Conservation (phyloP, 352 stramenopile genomes). For the Globisporangium spinosum region DNA sequence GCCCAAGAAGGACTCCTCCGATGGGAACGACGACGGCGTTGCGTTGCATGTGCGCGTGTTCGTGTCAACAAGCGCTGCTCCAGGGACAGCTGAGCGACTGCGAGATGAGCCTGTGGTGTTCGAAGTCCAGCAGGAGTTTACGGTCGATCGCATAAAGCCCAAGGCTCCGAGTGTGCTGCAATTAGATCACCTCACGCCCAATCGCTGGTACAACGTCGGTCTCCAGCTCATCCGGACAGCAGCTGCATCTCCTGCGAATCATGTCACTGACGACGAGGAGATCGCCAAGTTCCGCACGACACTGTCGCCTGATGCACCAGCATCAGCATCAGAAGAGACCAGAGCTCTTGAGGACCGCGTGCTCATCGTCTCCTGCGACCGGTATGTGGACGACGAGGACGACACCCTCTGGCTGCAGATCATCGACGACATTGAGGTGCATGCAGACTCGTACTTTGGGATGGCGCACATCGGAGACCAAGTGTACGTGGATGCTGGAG, state of each 20-base stretch:
- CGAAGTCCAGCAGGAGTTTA: constrained; percentile 7
- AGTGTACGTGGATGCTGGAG: constrained; percentile 48
- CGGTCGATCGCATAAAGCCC: not conserved
- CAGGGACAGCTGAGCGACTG: not conserved
- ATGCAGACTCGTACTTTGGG: constrained; percentile 37
- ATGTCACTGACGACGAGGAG: constrained; percentile 10
- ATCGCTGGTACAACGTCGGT: constrained; percentile 35
- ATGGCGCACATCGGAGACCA: constrained; percentile 57
- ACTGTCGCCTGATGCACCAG: not conserved
- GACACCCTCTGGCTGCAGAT: constrained; percentile 42
- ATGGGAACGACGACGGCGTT: constrained; percentile 2
- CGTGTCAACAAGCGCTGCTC: not conserved
- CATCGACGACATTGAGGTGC: constrained; percentile 31
- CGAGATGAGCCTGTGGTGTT: not conserved
- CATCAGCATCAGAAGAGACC: not conserved
- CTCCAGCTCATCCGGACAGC: not conserved
- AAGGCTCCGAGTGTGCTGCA: constrained; percentile 27
- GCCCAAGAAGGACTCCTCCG: not conserved
- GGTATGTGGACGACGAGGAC: constrained; percentile 54
- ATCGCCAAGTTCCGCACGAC: constrained; percentile 37
- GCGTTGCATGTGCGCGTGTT: constrained; percentile 22
- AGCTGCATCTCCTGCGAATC: not conserved
- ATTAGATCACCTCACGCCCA: constrained; percentile 31
- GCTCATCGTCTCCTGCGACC: constrained; percentile 54
- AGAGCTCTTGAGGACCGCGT: constrained; percentile 17